Conservation (phyloP, 179 eudicot genomes). For the Dionaea muscipula region DNA sequence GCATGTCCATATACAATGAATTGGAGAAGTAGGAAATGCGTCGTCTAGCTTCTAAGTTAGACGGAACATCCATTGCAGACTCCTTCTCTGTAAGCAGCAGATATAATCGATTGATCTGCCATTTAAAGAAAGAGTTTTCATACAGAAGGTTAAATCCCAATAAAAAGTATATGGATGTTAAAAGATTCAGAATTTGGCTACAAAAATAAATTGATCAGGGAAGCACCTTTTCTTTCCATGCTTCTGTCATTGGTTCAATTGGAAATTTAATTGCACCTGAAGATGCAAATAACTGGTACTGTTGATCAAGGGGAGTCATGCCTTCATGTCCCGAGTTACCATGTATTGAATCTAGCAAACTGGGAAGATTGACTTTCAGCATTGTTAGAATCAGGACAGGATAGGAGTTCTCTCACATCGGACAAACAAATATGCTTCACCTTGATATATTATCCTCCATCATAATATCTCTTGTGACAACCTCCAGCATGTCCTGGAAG, state of each 20-base stretch:
- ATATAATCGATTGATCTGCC: conserved; percentile 78
- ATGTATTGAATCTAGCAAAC: conserved; percentile 54
- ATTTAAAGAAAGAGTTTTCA: conserved; percentile 10
- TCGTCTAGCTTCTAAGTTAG: conserved; percentile 86
- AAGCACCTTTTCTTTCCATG: conserved; percentile 92
- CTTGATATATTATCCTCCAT: conserved; percentile 53
- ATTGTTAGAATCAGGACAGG: conserved; percentile 3
- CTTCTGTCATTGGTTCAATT: conserved; percentile 58
- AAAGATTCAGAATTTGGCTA: background rate
- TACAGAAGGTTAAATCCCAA: background rate
- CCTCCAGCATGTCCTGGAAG: conserved; percentile 94
- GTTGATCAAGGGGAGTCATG: conserved; percentile 56
- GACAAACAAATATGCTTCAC: conserved; percentile 15
- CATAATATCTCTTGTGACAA: conserved; percentile 66
- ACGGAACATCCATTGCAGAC: conserved; percentile 97
- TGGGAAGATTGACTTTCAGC: conserved; percentile 10
- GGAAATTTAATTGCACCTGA: conserved; percentile 84
- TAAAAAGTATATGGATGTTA: background rate
- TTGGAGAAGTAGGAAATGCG: conserved; percentile 90
- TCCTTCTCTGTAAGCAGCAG: conserved; percentile 85
- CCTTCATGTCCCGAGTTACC: conserved; percentile 56
- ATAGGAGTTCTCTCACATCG: background rate
- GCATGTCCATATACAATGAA: conserved; percentile 96
- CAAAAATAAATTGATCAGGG: background rate
- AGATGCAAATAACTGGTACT: conserved; percentile 74